Evolutionary conservation across 805 yeast species (phyloP).

Genomic region (Candida boleticola): DNA sequence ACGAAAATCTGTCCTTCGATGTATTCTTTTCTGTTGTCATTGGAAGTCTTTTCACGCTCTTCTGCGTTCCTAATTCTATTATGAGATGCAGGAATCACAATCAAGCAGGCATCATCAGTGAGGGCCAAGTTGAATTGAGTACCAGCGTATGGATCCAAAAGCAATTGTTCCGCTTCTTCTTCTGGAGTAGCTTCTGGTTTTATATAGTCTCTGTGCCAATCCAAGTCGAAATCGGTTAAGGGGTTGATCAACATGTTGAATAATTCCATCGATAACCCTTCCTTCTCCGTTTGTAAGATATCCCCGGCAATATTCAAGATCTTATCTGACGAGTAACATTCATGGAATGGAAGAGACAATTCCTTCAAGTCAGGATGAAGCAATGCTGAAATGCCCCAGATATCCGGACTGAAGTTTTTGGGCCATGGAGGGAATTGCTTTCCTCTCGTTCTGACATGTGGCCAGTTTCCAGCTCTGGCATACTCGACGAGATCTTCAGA

Average conservation of each 20-base stretch:
- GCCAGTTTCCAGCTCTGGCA: constrained; percentile 50
- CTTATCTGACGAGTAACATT: constrained; percentile 37
- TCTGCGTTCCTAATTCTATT: constrained; percentile 42
- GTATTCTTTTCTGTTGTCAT: constrained; percentile 28
- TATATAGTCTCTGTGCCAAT: constrained; percentile 54
- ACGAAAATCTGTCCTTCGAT: constrained; percentile 42
- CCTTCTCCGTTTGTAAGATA: constrained; percentile 37
- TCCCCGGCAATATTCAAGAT: constrained; percentile 40
- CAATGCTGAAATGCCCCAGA: constrained; percentile 51
- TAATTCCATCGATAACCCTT: constrained; percentile 44
- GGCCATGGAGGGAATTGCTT: constrained; percentile 63
- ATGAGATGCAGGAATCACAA: constrained; percentile 50
- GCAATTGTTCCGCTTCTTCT: constrained; percentile 42
- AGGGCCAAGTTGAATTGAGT: constrained; percentile 52
- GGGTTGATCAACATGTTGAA: constrained; percentile 55
- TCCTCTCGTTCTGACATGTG: constrained; percentile 47
- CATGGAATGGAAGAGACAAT: constrained; percentile 36
- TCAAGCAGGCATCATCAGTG: constrained; percentile 44
- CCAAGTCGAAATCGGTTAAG: constrained; percentile 49
- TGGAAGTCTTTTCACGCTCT: constrained; percentile 40
- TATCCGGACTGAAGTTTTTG: constrained; percentile 46
- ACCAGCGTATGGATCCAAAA: constrained; percentile 42
- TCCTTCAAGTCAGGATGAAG: constrained; percentile 46
- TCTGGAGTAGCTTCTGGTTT: constrained; percentile 45
- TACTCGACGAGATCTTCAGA: constrained; percentile 36